These are phyloP conservation scores for Falciphora oryzae DNA, from an alignment of 2,329 filamentous ascomycete genomes.

Conservation along the genomic window DNA sequence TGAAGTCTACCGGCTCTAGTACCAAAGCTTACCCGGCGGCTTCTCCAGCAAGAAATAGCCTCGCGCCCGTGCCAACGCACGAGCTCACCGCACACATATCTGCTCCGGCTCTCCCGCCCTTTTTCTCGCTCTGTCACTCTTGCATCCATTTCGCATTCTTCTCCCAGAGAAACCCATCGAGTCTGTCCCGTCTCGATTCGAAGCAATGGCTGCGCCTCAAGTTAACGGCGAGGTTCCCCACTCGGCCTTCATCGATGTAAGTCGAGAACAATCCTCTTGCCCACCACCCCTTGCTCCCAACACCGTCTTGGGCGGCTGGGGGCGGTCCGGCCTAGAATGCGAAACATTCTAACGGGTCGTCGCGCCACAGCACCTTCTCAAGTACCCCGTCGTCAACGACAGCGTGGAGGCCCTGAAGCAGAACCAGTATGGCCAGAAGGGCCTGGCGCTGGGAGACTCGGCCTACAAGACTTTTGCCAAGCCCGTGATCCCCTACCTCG, in stretches of 20 bases:
- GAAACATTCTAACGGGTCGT: background rate
- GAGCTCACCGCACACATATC: background rate
- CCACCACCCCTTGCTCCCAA: background rate
- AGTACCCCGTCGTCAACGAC: conserved; percentile 80
- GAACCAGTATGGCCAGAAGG: conserved; percentile 79
- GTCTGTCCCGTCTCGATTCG: background rate
- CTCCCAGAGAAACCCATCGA: background rate
- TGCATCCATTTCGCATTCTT: background rate
- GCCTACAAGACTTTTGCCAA: conserved; percentile 72
- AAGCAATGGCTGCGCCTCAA: conserved; percentile 33
- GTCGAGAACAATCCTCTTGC: conserved; percentile 11
- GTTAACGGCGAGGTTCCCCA: conserved; percentile 45
- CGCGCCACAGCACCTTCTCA: conserved; percentile 64
- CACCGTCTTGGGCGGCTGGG: conserved; percentile 8
- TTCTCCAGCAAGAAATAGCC: background rate
- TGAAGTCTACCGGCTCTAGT: conserved; percentile 1
- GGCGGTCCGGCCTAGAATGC: background rate
- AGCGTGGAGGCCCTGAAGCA: conserved; percentile 71
- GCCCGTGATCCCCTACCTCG: conserved; percentile 71
- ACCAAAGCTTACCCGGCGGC: conserved; percentile 1
- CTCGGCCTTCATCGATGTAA: conserved; percentile 47
- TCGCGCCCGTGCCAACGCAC: background rate
- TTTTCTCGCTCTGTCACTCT: background rate
- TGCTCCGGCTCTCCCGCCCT: background rate
- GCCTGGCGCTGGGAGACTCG: conserved; percentile 66